phyloP scores from a whole-genome alignment of 2,329 filamentous ascomycete species.

The Delphinella strobiligena region DNA sequence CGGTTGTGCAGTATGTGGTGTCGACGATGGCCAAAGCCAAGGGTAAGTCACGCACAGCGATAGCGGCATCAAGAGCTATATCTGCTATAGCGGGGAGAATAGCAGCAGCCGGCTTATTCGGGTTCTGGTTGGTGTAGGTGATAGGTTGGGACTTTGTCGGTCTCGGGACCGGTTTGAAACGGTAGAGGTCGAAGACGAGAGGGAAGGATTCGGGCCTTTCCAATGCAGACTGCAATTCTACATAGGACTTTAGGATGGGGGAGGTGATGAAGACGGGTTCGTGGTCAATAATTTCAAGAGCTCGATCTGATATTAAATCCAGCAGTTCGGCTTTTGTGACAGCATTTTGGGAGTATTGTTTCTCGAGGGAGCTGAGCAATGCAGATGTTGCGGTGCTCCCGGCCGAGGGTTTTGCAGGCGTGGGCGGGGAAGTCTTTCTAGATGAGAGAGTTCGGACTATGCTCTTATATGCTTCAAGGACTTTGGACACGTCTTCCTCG shows the following conservation, averaged over 20 bases:
- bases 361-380: conserved; percentile 37
- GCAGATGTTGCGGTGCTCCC: conserved; percentile 39
- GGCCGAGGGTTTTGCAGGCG: conserved; percentile 1
- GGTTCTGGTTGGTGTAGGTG: conserved; percentile 50
- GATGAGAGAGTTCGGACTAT: conserved; percentile 20
- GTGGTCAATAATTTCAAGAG: conserved; percentile 60
- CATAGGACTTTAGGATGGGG: conserved; percentile 59
- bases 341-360: conserved; percentile 18
- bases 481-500: conserved; percentile 8
- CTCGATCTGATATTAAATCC: conserved; percentile 38
- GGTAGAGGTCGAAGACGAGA: conserved; percentile 68
- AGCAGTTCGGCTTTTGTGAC: conserved; percentile 24
- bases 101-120: conserved; percentile 50
- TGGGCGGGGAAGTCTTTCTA: conserved; percentile 13
- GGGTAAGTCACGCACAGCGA: conserved; percentile 64
- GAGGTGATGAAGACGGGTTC: conserved; percentile 71
- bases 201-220: conserved; percentile 66
- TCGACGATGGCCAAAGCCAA: conserved; percentile 67
- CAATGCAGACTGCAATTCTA: conserved; percentile 62
- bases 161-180: conserved; percentile 63
- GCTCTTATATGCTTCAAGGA: conserved; percentile 4
- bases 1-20: conserved; percentile 52
- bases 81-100: conserved; percentile 60
- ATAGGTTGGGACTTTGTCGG: conserved; percentile 39
- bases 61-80: conserved; percentile 64